Evolutionary conservation across 2,329 filamentous ascomycete genomes (phyloP).

Genomic region (Clathrospora elynae): DNA sequence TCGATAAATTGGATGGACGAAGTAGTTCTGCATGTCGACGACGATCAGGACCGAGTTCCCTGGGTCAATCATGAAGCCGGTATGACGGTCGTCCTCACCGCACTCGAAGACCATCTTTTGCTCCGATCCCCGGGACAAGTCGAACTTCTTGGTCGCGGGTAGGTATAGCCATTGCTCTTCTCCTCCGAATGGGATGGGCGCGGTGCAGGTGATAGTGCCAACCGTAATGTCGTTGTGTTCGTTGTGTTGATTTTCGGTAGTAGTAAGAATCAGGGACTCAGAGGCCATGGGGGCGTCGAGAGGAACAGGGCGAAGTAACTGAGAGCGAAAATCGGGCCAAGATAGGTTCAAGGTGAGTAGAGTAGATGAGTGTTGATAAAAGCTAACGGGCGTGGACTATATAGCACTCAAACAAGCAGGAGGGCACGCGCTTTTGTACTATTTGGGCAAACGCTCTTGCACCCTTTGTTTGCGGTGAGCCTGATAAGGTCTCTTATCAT

Average conservation of each 20-base stretch:
- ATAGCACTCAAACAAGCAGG: neutral
- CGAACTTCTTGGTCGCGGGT: conserved; percentile 50
- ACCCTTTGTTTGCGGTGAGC: conserved; percentile 27
- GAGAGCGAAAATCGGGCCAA: conserved; percentile 1
- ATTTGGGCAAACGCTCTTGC: conserved; percentile 2
- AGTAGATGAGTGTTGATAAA: neutral
- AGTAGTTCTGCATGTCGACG: conserved; percentile 55
- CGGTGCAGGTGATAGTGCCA: conserved; percentile 44
- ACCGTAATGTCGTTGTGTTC: conserved; percentile 28
- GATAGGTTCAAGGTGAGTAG: neutral
- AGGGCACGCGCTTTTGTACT: conserved; percentile 18
- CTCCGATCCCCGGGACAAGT: conserved; percentile 47
- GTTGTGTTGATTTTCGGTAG: conserved; percentile 19
- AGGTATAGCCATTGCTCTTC: conserved; percentile 51
- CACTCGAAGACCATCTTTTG: conserved; percentile 49
- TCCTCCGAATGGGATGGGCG: conserved; percentile 50
- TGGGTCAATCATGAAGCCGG: conserved; percentile 51
- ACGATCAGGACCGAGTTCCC: conserved; percentile 48
- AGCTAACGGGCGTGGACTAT: neutral
- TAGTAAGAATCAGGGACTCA: conserved; percentile 20
- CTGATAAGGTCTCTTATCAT: conserved; percentile 35
- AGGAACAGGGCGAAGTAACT: neutral
- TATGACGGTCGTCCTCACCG: conserved; percentile 49
- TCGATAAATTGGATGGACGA: conserved; percentile 43
- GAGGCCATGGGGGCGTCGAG: conserved; percentile 21